These are phyloP conservation scores for Zelopaecilomyces penicillatus DNA, from an alignment of 2,329 filamentous ascomycete genomes.

Conservation along the genomic window DNA sequence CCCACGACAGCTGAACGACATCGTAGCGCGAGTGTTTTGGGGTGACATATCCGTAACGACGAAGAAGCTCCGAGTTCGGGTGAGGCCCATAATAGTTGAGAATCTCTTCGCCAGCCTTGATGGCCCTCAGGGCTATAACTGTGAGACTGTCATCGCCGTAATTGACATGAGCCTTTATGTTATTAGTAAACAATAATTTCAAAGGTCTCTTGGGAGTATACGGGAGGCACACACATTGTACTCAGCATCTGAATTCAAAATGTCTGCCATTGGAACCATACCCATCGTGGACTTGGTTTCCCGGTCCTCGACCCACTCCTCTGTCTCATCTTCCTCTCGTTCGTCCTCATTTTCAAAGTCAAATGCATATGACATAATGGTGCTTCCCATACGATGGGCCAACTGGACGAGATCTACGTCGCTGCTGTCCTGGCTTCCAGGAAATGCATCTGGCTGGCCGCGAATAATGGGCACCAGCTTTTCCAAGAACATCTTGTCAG, in stretches of 20 bases:
- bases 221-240: constrained; percentile 56
- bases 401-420: constrained; percentile 40
- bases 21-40: constrained; percentile 69
- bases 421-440: constrained; percentile 21
- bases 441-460: constrained; percentile 37
- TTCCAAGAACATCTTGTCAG: constrained; percentile 58
- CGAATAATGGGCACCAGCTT: constrained; percentile 44
- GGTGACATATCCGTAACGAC: constrained; percentile 84
- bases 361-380: constrained; percentile 90
- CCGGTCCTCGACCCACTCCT: constrained; percentile 58
- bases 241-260: constrained; percentile 80
- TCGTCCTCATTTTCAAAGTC: constrained; percentile 58
- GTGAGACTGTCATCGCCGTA: constrained; percentile 49
- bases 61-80: constrained; percentile 71
- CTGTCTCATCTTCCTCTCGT: constrained; percentile 49
- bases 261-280: constrained; percentile 86
- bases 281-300: constrained; percentile 57
- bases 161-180: constrained; percentile 42
- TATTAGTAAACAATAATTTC: not conserved
- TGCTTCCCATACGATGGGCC: constrained; percentile 75
- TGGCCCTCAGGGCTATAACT: constrained; percentile 62
- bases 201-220: not conserved
- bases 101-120: constrained; percentile 65
- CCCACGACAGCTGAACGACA: constrained; percentile 68
- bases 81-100: constrained; percentile 86